Evolutionary conservation across 768 basidiomycete species (phyloP).

Genomic region (Artomyces pyxidatus): DNA sequence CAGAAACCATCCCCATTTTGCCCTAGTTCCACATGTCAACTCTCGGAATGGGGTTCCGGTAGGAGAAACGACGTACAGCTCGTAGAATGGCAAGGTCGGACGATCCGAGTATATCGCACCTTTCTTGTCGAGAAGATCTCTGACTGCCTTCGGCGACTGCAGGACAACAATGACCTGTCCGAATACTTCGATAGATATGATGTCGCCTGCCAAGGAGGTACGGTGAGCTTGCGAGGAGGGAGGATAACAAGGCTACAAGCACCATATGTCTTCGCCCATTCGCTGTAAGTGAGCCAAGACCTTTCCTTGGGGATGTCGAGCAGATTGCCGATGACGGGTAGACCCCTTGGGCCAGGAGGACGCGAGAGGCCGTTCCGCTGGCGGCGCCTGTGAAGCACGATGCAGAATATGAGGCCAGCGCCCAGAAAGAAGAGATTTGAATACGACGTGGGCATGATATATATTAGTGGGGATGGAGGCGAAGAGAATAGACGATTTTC

Average conservation of each 20-base stretch:
- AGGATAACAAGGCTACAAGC: neutral
- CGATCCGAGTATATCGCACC: slow-evolving; percentile 4
- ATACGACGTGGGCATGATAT: too few species aligned
- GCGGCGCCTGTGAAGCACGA: too few species aligned
- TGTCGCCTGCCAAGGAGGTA: slow-evolving; percentile 1
- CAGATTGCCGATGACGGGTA: slow-evolving; percentile 9
- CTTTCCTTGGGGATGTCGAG: slow-evolving; percentile 2
- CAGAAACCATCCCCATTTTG: too few species aligned
- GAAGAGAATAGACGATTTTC: too few species aligned
- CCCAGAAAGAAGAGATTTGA: too few species aligned
- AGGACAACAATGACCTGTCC: slow-evolving; percentile 4
- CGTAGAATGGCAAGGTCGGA: neutral
- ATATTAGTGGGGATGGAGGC: too few species aligned
- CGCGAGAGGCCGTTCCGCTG: too few species aligned
- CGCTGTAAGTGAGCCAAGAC: neutral
- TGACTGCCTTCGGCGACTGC: neutral
- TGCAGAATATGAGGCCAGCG: too few species aligned
- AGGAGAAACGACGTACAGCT: neutral
- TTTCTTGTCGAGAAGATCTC: slow-evolving; percentile 7
- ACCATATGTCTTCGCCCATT: slow-evolving; percentile 8
- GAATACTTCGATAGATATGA: slow-evolving; percentile 2
- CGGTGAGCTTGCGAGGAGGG: too few species aligned
- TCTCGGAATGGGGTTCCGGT: too few species aligned
- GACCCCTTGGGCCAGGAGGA: too few species aligned
- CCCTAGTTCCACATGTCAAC: neutral